phyloP scores from a whole-genome alignment of 768 basidiomycete species.

The Trametes meyenii region DNA sequence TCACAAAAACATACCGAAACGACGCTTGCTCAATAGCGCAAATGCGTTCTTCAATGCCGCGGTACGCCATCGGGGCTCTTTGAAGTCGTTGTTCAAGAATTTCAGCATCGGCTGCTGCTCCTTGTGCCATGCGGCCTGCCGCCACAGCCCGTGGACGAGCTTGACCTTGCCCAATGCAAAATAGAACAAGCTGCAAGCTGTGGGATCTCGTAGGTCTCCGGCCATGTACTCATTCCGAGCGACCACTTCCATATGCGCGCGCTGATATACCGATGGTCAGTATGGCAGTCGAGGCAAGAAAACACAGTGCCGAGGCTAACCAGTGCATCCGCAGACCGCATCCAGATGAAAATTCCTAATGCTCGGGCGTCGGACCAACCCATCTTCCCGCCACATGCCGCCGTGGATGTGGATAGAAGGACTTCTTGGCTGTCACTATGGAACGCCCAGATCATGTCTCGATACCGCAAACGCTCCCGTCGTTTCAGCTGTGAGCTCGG shows the following conservation, averaged over 20 bases:
- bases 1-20: conserved; percentile 70
- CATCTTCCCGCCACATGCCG: conserved; percentile 84
- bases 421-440: conserved; percentile 94
- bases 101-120: conserved; percentile 90
- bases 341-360: conserved; percentile 86
- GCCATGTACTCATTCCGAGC: conserved; percentile 93
- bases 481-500: conserved; percentile 51
- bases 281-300: not conserved
- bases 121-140: conserved; percentile 91
- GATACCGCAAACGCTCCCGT: conserved; percentile 80
- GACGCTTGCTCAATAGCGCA: conserved; percentile 85
- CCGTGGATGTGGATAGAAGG: conserved; percentile 67
- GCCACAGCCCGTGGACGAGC: conserved; percentile 93
- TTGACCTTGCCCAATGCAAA: conserved; percentile 93
- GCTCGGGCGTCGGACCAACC: conserved; percentile 87
- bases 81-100: conserved; percentile 91
- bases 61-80: conserved; percentile 80
- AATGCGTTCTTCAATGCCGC: conserved; percentile 97
- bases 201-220: conserved; percentile 86
- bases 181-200: conserved; percentile 87
- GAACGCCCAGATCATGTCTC: conserved; percentile 97
- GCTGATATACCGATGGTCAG: conserved; percentile 46
- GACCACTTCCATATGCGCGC: conserved; percentile 79
- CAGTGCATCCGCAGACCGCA: conserved; percentile 75
- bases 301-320: too few species aligned